phyloP scores from a whole-genome alignment of 495 filamentous ascomycete species.

The Aspergillus sparsus region DNA sequence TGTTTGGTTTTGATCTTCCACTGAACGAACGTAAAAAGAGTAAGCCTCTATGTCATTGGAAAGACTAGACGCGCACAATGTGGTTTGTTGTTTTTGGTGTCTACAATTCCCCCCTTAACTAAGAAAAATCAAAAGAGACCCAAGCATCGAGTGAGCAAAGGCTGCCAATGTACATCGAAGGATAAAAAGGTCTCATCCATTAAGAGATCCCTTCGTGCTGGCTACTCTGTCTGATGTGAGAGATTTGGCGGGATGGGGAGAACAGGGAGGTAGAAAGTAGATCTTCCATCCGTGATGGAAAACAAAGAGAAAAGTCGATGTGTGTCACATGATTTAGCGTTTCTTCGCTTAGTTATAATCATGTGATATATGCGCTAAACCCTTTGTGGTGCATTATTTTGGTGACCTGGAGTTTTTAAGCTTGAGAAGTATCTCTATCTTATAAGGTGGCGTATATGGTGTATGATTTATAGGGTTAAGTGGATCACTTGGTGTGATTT shows the following conservation, averaged over 20 bases:
- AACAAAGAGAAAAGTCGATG: slow-evolving; percentile 1
- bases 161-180: too few species aligned
- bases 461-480: too few species aligned
- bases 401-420: too few species aligned
- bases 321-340: neutral
- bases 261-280: neutral
- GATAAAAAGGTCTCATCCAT: slow-evolving; percentile 5
- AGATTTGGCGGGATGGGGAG: too few species aligned
- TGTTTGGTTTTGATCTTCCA: slow-evolving; percentile 57
- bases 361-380: neutral
- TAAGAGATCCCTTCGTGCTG: slow-evolving; percentile 1
- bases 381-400: neutral
- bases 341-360: slow-evolving; percentile 5
- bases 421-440: too few species aligned
- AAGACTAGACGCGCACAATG: slow-evolving; percentile 48
- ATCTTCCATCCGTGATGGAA: too few species aligned
- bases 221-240: too few species aligned
- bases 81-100: slow-evolving; percentile 29
- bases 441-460: too few species aligned
- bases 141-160: too few species aligned
- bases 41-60: slow-evolving; percentile 43
- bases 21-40: slow-evolving; percentile 54
- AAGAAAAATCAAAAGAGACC: too few species aligned
- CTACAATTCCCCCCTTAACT: too few species aligned
- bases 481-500: neutral